phyloP scores from a whole-genome alignment of 164 flowering plant genomes.

The Piper betle region DNA sequence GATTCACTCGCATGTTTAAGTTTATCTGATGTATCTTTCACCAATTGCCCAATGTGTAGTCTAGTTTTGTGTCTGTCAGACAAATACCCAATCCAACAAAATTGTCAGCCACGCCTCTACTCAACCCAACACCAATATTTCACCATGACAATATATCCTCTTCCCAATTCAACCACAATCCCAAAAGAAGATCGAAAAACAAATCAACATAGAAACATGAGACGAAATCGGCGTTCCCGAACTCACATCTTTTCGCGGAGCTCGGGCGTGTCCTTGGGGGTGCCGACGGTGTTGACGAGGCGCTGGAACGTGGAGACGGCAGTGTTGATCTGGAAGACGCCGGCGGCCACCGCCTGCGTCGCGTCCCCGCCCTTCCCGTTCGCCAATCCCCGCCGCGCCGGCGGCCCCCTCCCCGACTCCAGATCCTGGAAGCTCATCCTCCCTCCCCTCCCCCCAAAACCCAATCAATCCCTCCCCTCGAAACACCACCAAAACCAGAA shows the following conservation, averaged over 20 bases:
- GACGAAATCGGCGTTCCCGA: not conserved
- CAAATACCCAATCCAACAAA: not conserved
- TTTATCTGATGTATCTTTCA: conserved; percentile 54
- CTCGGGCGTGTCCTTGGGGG: too few species aligned
- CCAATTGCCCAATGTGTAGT: conserved; percentile 47
- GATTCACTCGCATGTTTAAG: conserved; percentile 59
- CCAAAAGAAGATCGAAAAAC: not conserved
- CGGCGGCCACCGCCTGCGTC: conserved; percentile 47
- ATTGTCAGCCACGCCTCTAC: too few species aligned
- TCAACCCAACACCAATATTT: too few species aligned
- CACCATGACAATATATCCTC: too few species aligned
- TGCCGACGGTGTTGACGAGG: too few species aligned
- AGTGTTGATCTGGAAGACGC: too few species aligned
- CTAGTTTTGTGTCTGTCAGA: conserved; percentile 47
- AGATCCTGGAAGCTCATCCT: conserved; percentile 56
- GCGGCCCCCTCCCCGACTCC: conserved; percentile 30
- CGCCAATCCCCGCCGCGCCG: conserved; percentile 11
- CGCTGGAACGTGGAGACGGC: too few species aligned
- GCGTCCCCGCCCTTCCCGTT: conserved; percentile 25
- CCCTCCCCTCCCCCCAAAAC: not conserved
- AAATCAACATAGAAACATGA: too few species aligned
- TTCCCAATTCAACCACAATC: not conserved
- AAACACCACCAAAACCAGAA: too few species aligned
- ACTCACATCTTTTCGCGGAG: conserved; percentile 24
- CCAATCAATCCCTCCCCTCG: too few species aligned